phyloP scores from a whole-genome alignment of 768 basidiomycete species.

The Auriscalpium orientale region DNA sequence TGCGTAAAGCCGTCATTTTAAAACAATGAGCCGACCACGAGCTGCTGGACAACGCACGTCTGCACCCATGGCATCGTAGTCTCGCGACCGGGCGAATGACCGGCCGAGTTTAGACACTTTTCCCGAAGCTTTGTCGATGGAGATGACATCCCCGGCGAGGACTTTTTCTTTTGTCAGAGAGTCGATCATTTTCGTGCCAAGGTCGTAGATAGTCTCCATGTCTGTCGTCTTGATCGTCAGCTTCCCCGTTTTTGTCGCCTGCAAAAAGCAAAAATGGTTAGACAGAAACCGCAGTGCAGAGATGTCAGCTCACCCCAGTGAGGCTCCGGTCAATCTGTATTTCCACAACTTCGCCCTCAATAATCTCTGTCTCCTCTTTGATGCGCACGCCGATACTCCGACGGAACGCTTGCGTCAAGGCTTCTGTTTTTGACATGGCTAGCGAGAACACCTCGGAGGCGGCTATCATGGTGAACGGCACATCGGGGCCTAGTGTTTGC shows the following conservation, averaged over 20 bases:
- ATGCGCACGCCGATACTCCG: conserved; percentile 96
- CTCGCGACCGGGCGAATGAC: conserved; percentile 93
- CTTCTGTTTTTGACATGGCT: conserved; percentile 98
- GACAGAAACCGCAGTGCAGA: not conserved
- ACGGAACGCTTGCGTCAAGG: conserved; percentile 92
- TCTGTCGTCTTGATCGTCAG: conserved; percentile 97
- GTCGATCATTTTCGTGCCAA: conserved; percentile 99
- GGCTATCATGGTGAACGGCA: conserved; percentile 97
- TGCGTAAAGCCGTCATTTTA: conserved; percentile 23
- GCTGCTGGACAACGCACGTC: conserved; percentile 55
- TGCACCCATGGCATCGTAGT: conserved; percentile 99
- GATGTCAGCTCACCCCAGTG: conserved; percentile 65
- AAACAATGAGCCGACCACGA: not conserved
- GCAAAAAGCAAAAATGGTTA: not conserved
- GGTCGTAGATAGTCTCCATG: conserved; percentile 99
- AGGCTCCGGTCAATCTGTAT: conserved; percentile 96
- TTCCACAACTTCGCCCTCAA: conserved; percentile 97
- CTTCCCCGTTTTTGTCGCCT: conserved; percentile 98
- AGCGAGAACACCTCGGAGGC: conserved; percentile 97
- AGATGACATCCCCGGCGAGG: conserved; percentile 86
- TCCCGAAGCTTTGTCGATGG: conserved; percentile 96
- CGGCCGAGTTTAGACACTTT: conserved; percentile 95
- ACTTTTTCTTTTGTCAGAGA: conserved; percentile 96
- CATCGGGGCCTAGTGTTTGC: conserved; percentile 86
- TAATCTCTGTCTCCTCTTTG: conserved; percentile 95